These are phyloP conservation scores for Sphagnum tenellum DNA, from an alignment of 225 moss, liverwort and hornwort genomes.

Conservation along the genomic window DNA sequence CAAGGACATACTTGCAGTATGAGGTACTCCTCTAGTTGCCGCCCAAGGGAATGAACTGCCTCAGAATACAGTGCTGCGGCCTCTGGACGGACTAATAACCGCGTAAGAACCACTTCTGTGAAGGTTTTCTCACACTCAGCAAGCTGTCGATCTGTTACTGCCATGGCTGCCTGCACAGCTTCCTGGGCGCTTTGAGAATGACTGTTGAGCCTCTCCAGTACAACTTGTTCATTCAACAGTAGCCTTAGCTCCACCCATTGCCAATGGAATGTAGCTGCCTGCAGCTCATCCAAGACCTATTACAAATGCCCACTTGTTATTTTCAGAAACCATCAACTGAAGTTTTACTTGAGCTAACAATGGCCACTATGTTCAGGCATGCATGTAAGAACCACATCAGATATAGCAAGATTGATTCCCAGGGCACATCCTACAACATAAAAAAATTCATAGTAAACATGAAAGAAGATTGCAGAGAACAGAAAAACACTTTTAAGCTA, in stretches of 20 bases:
- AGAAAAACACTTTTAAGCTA: no score
- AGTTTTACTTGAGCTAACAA: no score
- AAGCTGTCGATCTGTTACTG: constrained; percentile 72
- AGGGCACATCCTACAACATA: no score
- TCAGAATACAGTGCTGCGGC: constrained; percentile 96
- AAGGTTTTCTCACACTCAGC: constrained; percentile 98
- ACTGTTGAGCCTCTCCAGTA: constrained; percentile 76
- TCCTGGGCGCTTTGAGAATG: constrained; percentile 69
- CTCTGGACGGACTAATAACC: constrained; percentile 92
- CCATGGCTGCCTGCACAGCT: constrained; percentile 77
- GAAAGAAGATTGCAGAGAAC: no score
- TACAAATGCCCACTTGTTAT: not conserved
- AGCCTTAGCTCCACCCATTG: constrained; percentile 96
- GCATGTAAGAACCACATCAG: no score
- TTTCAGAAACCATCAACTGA: no score
- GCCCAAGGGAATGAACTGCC: constrained; percentile 83
- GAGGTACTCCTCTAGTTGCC: constrained; percentile 85
- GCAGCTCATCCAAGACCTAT: constrained; percentile 89
- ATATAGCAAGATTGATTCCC: no score
- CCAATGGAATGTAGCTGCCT: constrained; percentile 99
- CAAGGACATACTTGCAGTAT: constrained; percentile 50
- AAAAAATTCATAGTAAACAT: no score
- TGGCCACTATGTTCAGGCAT: no score
- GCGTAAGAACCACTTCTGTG: constrained; percentile 87
- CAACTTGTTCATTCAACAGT: constrained; percentile 88